Base-by-base conservation (phyloP, 805 yeast species). In the Starmerella bombi region DNA sequence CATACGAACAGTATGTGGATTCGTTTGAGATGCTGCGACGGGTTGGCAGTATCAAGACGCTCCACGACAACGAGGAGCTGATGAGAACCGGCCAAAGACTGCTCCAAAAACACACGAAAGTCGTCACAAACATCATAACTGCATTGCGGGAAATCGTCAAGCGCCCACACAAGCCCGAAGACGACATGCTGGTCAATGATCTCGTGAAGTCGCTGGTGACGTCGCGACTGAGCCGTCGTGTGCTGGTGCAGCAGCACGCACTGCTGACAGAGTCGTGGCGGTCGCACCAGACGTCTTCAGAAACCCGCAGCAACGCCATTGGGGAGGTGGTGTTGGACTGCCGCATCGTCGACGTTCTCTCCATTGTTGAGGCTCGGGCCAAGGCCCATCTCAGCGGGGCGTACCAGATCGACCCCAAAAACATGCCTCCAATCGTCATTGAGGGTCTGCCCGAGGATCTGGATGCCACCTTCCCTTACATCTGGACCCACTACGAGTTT, bases 171-270 rank as follows among this genome's bases (percentile, higher is more conserved):
- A 12, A 74, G 38, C 61, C 64, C 30, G 68, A 80, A 53, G 77
- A 84, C 3, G 76, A 73, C 43, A 60, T 65, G 2, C 64, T 76
- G 34, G 61, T 88, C 49, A 95, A 88, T 54, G 64, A 62, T 15
- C 73, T 86, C 53, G 74, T 86, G 69, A 75, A 85, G 10, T 70
- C 79, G 4, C 70, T 85, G 69, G 62, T 88, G 32, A 67, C 94
- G 40, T 82, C 93, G 4, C 71, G 98, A 54, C 82, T 88, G 30
- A 79, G 93, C 50, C 68, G 98, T 61, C 67, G 97, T 51, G 79
- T 88, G 35, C 79, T 88, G 47, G 83, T 84, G 32, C 94, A 88
- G 61, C 94, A 88, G 57, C 97, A 91, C 61, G 62, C 83, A 29
- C 75, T 91, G 8, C 68, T 91, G 38, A 74, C 93, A 0, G 71